Conservation (phyloP, 306 rosid species). For the Sophora flavescens region DNA sequence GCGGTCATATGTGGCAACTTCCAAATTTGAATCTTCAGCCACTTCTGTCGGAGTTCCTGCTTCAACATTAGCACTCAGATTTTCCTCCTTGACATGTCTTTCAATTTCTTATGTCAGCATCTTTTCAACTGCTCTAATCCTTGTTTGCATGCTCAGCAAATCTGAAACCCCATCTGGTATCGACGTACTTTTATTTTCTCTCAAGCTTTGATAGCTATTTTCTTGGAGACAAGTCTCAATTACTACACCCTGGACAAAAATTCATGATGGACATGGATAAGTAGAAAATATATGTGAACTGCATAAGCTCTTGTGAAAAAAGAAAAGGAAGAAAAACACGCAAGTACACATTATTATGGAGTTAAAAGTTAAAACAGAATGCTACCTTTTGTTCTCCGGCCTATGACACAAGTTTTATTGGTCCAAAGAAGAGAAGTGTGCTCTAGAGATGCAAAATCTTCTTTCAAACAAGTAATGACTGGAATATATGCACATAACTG, state of each 20-base stretch:
- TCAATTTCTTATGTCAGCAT: constrained; percentile 65
- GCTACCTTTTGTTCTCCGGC: constrained; percentile 61
- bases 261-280: constrained; percentile 43
- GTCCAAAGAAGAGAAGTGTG: constrained; percentile 62
- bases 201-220: constrained; percentile 44
- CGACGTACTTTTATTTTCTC: constrained; percentile 43
- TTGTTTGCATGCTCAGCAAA: constrained; percentile 67
- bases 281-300: constrained; percentile 21
- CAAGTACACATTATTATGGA: constrained; percentile 1
- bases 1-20: constrained; percentile 19
- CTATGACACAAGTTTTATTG: constrained; percentile 43
- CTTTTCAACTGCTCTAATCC: constrained; percentile 69
- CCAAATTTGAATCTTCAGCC: constrained; percentile 36
- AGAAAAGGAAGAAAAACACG: constrained; percentile 10
- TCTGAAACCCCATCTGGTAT: constrained; percentile 64
- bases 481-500: constrained; percentile 75
- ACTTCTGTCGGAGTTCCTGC: constrained; percentile 40
- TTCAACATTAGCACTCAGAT: constrained; percentile 34
- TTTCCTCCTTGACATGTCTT: constrained; percentile 52
- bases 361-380: constrained; percentile 22
- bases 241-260: constrained; percentile 58
- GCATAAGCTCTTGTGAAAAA: constrained; percentile 33
- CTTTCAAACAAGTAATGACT: constrained; percentile 69
- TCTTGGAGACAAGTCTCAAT: constrained; percentile 49
- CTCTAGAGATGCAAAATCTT: constrained; percentile 79